Conservation (phyloP, 176 grass and related monocot genomes). For the Urochloa ruziziensis region DNA sequence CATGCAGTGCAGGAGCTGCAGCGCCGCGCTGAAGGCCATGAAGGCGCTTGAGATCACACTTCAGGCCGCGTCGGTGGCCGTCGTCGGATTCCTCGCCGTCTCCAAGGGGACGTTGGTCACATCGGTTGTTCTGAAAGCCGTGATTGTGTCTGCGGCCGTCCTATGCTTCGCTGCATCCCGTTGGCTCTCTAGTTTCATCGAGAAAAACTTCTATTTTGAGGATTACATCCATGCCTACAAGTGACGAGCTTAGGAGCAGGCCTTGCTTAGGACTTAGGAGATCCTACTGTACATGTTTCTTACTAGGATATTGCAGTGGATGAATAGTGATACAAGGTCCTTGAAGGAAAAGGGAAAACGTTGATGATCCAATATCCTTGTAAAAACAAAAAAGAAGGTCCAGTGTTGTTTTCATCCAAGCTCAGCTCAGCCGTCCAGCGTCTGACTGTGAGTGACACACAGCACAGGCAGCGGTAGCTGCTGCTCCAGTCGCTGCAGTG, state of each 20-base stretch:
- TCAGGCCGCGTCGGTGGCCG: slow-evolving; percentile 45
- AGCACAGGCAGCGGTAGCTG: too few relatives aligned
- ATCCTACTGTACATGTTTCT: too few relatives aligned
- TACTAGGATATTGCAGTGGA: too few relatives aligned
- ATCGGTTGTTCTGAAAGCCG: slow-evolving; percentile 28
- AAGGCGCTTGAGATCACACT: slow-evolving; percentile 48
- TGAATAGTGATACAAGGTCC: too few relatives aligned
- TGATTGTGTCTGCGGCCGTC: slow-evolving; percentile 33
- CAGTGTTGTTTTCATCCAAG: too few relatives aligned
- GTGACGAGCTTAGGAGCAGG: neutral
- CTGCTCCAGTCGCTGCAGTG: neutral
- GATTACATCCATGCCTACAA: slow-evolving; percentile 80
- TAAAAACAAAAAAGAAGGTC: too few relatives aligned
- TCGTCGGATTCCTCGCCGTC: slow-evolving; percentile 50
- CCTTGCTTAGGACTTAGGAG: too few relatives aligned
- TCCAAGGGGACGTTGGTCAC: slow-evolving; percentile 30
- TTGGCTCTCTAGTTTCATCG: slow-evolving; percentile 63
- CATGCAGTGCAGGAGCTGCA: slow-evolving; percentile 73
- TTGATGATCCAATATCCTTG: too few relatives aligned
- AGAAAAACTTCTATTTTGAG: slow-evolving; percentile 87
- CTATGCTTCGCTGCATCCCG: slow-evolving; percentile 62
- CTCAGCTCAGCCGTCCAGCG: too few relatives aligned
- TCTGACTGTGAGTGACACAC: too few relatives aligned
- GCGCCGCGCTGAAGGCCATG: slow-evolving; percentile 49
- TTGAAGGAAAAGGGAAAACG: too few relatives aligned